Evolutionary conservation across 1,139 yeast species (phyloP), one percentile per base, ranked within the genome.

Genomic region (Trichomonascaceae sp.): DNA sequence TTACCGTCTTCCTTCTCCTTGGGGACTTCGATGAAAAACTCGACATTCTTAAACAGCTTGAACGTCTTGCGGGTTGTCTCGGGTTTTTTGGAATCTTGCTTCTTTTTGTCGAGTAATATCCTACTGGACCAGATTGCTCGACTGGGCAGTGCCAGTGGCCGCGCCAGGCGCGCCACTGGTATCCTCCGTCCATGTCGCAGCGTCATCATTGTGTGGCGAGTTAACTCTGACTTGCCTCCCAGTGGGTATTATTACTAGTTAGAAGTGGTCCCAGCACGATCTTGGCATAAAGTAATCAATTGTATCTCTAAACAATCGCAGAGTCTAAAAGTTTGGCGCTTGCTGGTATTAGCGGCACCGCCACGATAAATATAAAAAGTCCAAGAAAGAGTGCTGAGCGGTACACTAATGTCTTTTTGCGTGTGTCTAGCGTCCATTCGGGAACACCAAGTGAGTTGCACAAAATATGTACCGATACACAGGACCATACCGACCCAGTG

Each of bases 391-490:
- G 47, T 36, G 73, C 50, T 1, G 34, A 33, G 46, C 67, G 63
- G 47, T 76, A 76, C 1, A 52, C 37, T 27, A 34, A 28, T 5
- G 47, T 46, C 32, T 47, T 41, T 5, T 17, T 34, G 27, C 34
- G 41, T 34, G 32, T 41, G 32, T 26, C 52, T 39, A 36, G 35
- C 1, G 40, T 38, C 36, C 72, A 38, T 2, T 53, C 54, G 0
- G 97, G 98, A 32, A 87, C 69, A 0, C 95, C 94, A 59, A 80
- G 63, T 37, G 69, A 57, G 52, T 89, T 89, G 56, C 97, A 87
- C 35, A 78, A 65, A 1, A 68, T 48, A 51, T 89, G 99, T 2
- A 74, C 71, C 1, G 67, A 52, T 13, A 79, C 60, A 25, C 80
- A 66, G 17, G 79, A 63, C 77, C 79, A 74, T 5, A 81, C 52